Evolutionary conservation across 805 yeast species (phyloP), one percentile per base, ranked within the genome.

Genomic region (Ogataea sp.): DNA sequence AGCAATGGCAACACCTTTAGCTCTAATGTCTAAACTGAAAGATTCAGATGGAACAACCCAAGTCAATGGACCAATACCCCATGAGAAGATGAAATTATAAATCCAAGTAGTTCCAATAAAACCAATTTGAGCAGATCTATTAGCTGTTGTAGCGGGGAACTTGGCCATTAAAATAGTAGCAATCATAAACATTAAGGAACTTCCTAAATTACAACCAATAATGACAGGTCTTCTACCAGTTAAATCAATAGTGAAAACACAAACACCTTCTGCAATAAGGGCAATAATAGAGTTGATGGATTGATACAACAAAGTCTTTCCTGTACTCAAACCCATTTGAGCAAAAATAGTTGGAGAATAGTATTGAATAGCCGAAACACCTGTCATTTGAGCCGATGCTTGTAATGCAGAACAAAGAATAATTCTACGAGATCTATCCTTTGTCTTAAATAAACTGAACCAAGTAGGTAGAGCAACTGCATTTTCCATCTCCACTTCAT

Each of bases 1-100:
- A 6, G 80, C 68, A 38, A 78, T 51, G 3, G 83, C 67, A 36
- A 78, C 68, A 24, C 80, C 80, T 48, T 73, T 75, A 40, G 79
- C 82, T 48, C 87, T 71, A 39, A 76, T 71, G 51, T 76, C 68
- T 35, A 80, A 71, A 38, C 83, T 78, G 62, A 69, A 78, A 23
- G 67, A 57, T 43, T 70, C 76, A 38, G 71, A 67, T 44, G 58
- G 53, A 37, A 69, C 58, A 20, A 70, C 79, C 83, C 84, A 80
- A 20, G 70, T 71, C 29, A 56, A 35, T 13, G 59, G 59, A 14
- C 58, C 59, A 36, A 51, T 43, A 31, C 50, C 45, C 28, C 42
- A 45, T 17, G 47, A 38, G 46, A 55, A 55, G 21, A 49, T 46
- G 32, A 55, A 51, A 42, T 52, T 50, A 38, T 45, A 54, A 33